These are phyloP conservation scores for Ophiocordyceps camponoti-saundersi DNA, from an alignment of 2,329 filamentous ascomycete genomes.

Conservation along the genomic window DNA sequence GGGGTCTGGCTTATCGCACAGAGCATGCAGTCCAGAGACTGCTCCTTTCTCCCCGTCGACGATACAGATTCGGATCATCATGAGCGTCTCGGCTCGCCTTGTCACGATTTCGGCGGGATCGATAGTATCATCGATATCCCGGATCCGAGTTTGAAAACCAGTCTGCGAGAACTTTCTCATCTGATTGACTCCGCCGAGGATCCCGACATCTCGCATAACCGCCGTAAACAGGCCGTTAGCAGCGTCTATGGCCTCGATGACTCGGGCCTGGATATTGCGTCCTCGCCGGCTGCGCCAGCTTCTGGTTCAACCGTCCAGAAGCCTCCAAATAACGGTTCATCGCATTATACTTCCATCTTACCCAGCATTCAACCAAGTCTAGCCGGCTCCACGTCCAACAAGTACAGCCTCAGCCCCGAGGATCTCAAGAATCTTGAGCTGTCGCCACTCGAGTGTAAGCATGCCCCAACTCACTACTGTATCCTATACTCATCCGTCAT, in stretches of 20 bases:
- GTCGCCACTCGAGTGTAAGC: conserved; percentile 17
- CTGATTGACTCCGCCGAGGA: neutral
- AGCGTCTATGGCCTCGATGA: neutral
- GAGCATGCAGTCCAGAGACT: conserved; percentile 11
- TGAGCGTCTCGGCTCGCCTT: neutral
- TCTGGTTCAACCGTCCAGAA: neutral
- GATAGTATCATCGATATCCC: conserved; percentile 3
- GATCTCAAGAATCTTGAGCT: conserved; percentile 18
- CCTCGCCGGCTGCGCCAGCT: neutral
- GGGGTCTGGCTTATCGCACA: conserved; percentile 20
- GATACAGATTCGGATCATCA: conserved; percentile 1
- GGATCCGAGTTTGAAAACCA: conserved; percentile 1
- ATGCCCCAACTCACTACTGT: too few relatives aligned
- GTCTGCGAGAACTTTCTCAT: neutral
- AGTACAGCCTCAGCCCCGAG: conserved; percentile 12
- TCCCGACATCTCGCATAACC: neutral
- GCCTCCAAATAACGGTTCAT: conserved; percentile 9
- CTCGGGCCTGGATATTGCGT: neutral
- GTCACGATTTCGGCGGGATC: conserved; percentile 3
- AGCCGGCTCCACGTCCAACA: conserved; percentile 8
- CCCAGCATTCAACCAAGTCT: conserved; percentile 17
- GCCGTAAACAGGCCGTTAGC: too few relatives aligned
- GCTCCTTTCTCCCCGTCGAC: conserved; percentile 6
- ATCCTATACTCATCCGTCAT: neutral
- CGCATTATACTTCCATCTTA: conserved; percentile 15